These are phyloP conservation scores for Eucalyptus erythrocorys DNA, from an alignment of 345 rosid species.

Conservation along the genomic window DNA sequence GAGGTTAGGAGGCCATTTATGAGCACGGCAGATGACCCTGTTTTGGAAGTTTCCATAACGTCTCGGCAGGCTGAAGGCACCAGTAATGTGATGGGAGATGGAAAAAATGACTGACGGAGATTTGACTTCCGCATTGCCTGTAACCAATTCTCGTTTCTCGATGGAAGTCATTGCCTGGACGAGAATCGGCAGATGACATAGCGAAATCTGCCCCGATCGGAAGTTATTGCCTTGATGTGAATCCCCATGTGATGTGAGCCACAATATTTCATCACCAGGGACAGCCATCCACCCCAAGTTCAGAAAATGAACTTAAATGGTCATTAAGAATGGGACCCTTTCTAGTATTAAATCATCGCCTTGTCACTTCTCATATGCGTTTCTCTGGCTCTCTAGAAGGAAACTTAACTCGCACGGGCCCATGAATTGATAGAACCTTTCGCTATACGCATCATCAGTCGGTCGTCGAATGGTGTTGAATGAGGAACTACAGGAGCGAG, in stretches of 20 bases:
- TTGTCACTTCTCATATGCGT: background rate
- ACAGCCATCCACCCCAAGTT: background rate
- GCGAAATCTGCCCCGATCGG: background rate
- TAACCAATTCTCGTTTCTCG: background rate
- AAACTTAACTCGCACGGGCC: background rate
- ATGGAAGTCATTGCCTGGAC: background rate
- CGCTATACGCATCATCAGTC: background rate
- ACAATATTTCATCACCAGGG: fast-evolving
- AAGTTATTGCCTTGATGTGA: background rate
- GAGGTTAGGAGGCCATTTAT: background rate
- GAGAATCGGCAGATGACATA: background rate
- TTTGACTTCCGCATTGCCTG: background rate
- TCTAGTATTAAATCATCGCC: background rate
- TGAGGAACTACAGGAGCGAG: background rate
- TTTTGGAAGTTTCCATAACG: background rate
- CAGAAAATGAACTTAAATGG: background rate
- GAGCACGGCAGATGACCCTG: background rate
- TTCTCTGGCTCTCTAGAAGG: background rate
- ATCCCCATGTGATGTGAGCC: background rate
- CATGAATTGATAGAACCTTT: background rate
- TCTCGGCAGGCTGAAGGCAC: background rate
- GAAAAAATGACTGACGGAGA: background rate
- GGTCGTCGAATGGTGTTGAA: background rate
- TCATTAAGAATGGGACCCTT: background rate
- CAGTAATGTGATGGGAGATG: background rate